These are phyloP conservation scores for Aspergillus pseudoglaucus DNA, from an alignment of 2,329 filamentous ascomycete species.

Conservation along the genomic window DNA sequence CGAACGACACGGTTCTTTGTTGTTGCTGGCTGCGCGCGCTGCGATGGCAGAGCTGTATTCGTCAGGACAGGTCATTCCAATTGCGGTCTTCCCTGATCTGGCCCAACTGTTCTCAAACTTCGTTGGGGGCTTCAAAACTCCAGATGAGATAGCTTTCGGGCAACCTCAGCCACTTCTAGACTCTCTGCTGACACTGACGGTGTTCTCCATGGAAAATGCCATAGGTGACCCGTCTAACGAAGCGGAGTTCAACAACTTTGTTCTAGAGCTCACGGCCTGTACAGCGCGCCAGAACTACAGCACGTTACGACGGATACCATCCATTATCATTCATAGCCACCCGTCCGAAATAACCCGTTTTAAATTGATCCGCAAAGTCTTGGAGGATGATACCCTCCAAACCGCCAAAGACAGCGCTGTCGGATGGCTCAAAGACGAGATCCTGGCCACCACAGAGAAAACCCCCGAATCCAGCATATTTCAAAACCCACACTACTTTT, in stretches of 20 bases:
- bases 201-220: conserved; percentile 44
- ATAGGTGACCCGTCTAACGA: conserved; percentile 43
- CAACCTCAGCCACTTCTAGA: conserved; percentile 50
- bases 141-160: conserved; percentile 33
- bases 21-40: conserved; percentile 49
- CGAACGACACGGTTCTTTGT: conserved; percentile 49
- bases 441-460: conserved; percentile 38
- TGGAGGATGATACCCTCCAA: conserved; percentile 49
- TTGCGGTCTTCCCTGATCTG: conserved; percentile 50
- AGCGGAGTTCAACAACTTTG: conserved; percentile 47
- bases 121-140: conserved; percentile 37
- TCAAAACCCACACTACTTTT: conserved; percentile 31
- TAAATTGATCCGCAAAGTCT: conserved; percentile 49
- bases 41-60: conserved; percentile 46
- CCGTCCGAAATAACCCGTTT: conserved; percentile 47
- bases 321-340: conserved; percentile 43
- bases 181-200: conserved; percentile 46
- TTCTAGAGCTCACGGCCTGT: conserved; percentile 41
- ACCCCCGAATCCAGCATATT: conserved; percentile 23
- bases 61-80: conserved; percentile 29
- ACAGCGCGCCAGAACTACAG: conserved; percentile 29
- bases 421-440: conserved; percentile 56
- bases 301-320: conserved; percentile 32
- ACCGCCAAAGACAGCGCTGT: conserved; percentile 53
- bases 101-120: conserved; percentile 47